Evolutionary conservation across 257 asterid species (phyloP).

Genomic region (Ligustrum vulgare): DNA sequence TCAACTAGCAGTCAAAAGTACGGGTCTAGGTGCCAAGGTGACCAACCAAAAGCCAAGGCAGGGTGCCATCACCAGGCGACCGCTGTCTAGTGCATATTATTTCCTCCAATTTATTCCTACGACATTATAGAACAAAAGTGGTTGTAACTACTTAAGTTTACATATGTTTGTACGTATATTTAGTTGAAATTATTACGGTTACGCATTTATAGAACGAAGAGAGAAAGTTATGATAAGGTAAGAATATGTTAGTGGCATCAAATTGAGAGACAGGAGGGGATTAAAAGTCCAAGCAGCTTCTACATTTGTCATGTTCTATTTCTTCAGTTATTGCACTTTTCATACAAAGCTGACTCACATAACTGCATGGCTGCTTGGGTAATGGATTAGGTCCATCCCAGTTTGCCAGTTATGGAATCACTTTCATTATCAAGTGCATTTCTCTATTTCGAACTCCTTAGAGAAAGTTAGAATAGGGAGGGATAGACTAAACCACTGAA

Average conservation of each 20-base stretch:
- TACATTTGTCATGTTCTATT: neutral
- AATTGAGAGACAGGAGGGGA: neutral
- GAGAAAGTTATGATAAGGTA: neutral
- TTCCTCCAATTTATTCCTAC: neutral
- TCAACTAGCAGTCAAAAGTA: neutral
- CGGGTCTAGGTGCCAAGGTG: neutral
- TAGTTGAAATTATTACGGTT: neutral
- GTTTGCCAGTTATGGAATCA: neutral
- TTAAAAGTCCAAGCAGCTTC: neutral
- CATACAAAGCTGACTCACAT: neutral
- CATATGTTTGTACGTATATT: neutral
- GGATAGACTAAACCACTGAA: neutral
- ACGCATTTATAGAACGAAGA: neutral
- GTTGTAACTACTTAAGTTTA: neutral
- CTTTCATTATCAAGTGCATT: neutral
- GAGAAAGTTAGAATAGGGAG: neutral
- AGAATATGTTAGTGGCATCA: neutral
- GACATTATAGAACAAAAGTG: neutral
- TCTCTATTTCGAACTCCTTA: neutral
- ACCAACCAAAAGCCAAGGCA: slow-evolving; percentile 10
- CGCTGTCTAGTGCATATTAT: neutral
- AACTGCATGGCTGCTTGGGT: neutral
- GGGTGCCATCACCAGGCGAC: neutral
- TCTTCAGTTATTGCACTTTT: neutral
- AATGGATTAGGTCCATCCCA: neutral